Percentiles rank a stretch among this genome's conserved stretches.
phyloP scores from a whole-genome alignment of 805 yeast genomes.

The Yamadazyma nakazawae region DNA sequence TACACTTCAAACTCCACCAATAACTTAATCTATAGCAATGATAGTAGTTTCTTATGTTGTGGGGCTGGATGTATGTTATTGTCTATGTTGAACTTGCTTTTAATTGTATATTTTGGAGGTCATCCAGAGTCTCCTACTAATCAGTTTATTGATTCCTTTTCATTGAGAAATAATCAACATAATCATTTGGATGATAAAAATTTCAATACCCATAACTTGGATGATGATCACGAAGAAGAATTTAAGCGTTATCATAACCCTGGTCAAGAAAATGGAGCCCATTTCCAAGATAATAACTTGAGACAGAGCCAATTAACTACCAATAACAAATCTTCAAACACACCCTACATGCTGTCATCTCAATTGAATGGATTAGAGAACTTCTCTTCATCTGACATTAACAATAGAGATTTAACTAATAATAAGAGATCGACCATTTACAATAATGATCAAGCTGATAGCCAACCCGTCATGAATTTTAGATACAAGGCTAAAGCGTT shows the following conservation, averaged over 20 bases:
- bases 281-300: conserved; percentile 30
- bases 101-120: conserved; percentile 89
- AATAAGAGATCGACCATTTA: conserved; percentile 22
- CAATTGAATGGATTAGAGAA: conserved; percentile 63
- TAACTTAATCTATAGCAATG: conserved; percentile 62
- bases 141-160: conserved; percentile 79
- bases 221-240: conserved; percentile 25
- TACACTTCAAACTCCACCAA: conserved; percentile 85
- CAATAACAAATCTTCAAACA: conserved; percentile 27
- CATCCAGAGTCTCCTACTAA: conserved; percentile 86
- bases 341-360: conserved; percentile 48
- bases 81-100: conserved; percentile 75
- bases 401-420: conserved; percentile 29
- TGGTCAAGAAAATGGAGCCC: neutral
- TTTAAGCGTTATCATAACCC: conserved; percentile 17
- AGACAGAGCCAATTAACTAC: conserved; percentile 33
- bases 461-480: conserved; percentile 45
- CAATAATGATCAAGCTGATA: conserved; percentile 19
- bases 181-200: conserved; percentile 29
- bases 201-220: conserved; percentile 14
- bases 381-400: conserved; percentile 37
- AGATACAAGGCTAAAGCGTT: conserved; percentile 85
- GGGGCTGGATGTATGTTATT: conserved; percentile 88
- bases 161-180: conserved; percentile 47
- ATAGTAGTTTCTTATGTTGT: conserved; percentile 72